Percentiles rank a stretch among this genome's conserved stretches.
These are phyloP conservation scores for Aspergillus texensis DNA, from an alignment of 2,329 filamentous ascomycete genomes.

Conservation along the genomic window DNA sequence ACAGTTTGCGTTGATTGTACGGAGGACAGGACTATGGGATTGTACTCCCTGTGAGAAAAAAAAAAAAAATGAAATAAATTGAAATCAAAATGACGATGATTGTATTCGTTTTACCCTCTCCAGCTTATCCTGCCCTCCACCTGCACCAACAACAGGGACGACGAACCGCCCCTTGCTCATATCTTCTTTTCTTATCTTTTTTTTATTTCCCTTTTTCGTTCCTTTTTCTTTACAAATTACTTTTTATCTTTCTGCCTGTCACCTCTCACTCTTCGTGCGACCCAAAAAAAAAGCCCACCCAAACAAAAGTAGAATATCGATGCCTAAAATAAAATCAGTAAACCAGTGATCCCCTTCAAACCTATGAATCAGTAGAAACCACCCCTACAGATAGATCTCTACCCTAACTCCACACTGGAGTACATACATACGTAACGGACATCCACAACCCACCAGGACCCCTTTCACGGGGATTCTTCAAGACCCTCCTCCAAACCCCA, in stretches of 20 bases:
- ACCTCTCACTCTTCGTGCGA: neutral
- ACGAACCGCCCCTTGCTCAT: neutral
- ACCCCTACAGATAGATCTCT: too few species aligned
- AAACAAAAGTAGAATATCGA: neutral
- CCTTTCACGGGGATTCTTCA: neutral
- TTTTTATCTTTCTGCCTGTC: neutral
- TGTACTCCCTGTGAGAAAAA: neutral
- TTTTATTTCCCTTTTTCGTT: neutral
- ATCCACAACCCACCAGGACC: neutral
- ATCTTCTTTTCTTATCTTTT: neutral
- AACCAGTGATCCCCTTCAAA: neutral
- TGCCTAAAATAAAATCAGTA: neutral
- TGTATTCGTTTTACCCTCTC: too few species aligned
- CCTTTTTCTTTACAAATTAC: neutral
- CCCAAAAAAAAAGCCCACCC: neutral
- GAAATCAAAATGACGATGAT: too few species aligned
- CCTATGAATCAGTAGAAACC: too few species aligned
- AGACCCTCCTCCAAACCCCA: neutral
- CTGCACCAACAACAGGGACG: neutral
- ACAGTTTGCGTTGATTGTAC: neutral
- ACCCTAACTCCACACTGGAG: neutral
- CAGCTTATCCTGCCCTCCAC: too few species aligned
- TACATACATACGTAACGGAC: neutral
- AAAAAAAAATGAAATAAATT: neutral
- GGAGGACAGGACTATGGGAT: neutral